phyloP scores from a whole-genome alignment of 352 stramenopile species.

The Thalassiosira exigua region DNA sequence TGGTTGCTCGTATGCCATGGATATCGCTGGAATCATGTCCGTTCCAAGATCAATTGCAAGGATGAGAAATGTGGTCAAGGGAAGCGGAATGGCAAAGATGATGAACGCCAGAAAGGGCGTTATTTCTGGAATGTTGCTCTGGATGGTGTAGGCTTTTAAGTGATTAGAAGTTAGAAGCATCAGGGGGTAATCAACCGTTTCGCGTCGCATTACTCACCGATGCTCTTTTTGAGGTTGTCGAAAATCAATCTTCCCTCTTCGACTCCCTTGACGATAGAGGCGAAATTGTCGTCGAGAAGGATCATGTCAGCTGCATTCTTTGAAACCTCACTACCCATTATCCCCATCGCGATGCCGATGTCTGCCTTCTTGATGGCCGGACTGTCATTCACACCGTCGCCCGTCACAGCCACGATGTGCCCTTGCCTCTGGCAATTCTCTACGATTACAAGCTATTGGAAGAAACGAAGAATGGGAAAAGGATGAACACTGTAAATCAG shows the following conservation, averaged over 20 bases:
- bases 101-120: no score
- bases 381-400: conserved; percentile 94
- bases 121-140: conserved; percentile 91
- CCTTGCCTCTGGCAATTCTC: conserved; percentile 41
- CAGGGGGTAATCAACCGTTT: no score
- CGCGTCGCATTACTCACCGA: no score
- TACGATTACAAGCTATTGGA: no score
- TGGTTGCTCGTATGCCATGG: no score
- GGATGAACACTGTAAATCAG: no score
- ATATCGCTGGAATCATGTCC: no score
- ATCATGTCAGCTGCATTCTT: conserved; percentile 92
- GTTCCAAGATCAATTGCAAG: no score
- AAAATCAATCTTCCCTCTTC: conserved; percentile 93
- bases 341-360: conserved; percentile 94
- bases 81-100: no score
- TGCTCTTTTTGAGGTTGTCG: conserved; percentile 94
- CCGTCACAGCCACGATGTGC: conserved; percentile 83
- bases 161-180: no score
- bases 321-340: conserved; percentile 90
- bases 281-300: conserved; percentile 94
- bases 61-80: no score
- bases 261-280: conserved; percentile 91
- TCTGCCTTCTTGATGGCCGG: conserved; percentile 93
- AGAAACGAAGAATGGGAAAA: no score
- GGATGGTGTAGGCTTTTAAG: conserved; percentile 86